Conservation (phyloP, 768 basidiomycete species). For the Clitopilus hobsonii region DNA sequence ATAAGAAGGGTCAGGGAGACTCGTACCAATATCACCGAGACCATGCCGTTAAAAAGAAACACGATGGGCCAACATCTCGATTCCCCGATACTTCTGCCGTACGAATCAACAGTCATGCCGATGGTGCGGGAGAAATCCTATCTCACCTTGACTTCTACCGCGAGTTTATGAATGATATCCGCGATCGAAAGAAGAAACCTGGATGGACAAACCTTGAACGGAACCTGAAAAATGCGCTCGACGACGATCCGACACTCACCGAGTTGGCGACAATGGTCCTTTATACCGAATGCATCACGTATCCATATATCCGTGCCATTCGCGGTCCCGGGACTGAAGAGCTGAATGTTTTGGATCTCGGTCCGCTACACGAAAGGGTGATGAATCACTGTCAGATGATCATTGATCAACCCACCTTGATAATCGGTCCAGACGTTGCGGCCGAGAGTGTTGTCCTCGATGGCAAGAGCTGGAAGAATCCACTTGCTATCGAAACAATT, state of each 20-base stretch:
- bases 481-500: constrained; percentile 13
- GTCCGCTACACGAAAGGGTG: constrained; percentile 16
- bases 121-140: constrained; percentile 18
- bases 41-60: no score
- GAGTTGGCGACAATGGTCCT: constrained; percentile 22
- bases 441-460: constrained; percentile 15
- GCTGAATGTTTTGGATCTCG: constrained; percentile 21
- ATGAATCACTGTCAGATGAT: constrained; percentile 13
- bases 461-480: constrained; percentile 19
- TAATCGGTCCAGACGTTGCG: constrained; percentile 12
- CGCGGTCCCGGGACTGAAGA: constrained; percentile 5
- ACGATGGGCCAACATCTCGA: constrained; percentile 6
- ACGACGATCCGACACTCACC: constrained; percentile 18
- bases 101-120: constrained; percentile 22
- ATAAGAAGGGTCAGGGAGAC: constrained; percentile 31
- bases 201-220: constrained; percentile 17
- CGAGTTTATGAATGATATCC: constrained; percentile 18
- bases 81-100: constrained; percentile 30
- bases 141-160: constrained; percentile 12
- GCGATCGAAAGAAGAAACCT: constrained; percentile 19
- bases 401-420: constrained; percentile 12
- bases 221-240: constrained; percentile 20
- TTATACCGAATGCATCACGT: constrained; percentile 18
- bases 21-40: constrained; percentile 13
- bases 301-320: constrained; percentile 22